Conservation (phyloP, 2,329 filamentous ascomycete species). For the Talaromyces sp. region DNA sequence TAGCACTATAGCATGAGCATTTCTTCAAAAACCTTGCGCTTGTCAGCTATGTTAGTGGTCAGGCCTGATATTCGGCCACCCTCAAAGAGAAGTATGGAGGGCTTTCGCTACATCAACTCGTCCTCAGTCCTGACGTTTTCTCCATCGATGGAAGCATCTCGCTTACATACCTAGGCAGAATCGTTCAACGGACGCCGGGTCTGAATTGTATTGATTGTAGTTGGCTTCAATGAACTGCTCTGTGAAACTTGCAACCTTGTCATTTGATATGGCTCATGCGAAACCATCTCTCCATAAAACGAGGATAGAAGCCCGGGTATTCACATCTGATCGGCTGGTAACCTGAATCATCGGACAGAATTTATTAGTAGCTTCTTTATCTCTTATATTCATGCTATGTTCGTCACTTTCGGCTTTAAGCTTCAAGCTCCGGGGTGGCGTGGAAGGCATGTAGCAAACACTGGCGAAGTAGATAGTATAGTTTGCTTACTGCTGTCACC, state of each 20-base stretch:
- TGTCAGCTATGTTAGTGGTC: background rate
- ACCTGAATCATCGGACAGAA: background rate
- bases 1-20: background rate
- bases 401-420: background rate
- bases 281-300: background rate
- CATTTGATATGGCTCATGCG: background rate
- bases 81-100: background rate
- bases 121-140: background rate
- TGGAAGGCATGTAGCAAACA: background rate
- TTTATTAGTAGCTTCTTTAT: background rate
- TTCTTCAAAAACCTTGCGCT: background rate
- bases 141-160: background rate
- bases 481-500: background rate
- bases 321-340: background rate
- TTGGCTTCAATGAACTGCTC: background rate
- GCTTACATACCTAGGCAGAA: no score
- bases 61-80: background rate
- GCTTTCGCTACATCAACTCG: background rate
- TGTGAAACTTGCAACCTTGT: background rate
- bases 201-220: background rate
- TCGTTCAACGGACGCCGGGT: background rate
- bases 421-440: background rate
- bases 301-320: background rate
- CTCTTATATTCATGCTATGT: background rate
- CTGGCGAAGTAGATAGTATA: background rate